A percentile compares a stretch with the other conserved stretches of the same genome.
Evolutionary conservation across 2,329 filamentous ascomycete species (phyloP).

Genomic region (Verticillium zaregamsianum): DNA sequence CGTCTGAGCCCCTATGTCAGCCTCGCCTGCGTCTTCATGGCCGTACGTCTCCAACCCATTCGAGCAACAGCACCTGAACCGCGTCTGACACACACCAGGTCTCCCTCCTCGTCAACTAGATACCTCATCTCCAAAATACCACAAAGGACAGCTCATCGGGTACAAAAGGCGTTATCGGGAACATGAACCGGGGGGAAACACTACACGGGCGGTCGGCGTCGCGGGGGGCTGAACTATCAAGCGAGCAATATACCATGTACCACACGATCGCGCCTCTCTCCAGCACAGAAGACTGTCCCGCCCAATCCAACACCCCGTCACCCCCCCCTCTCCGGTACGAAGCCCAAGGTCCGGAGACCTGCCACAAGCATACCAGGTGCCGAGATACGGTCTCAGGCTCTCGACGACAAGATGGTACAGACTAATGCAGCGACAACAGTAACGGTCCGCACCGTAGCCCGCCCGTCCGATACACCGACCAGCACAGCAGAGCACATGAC

Average conservation of each 20-base stretch:
- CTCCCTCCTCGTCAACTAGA: slow-evolving; percentile 5
- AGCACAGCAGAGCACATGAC: too few relatives aligned
- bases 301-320: background rate
- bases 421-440: too few relatives aligned
- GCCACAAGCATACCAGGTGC: too few relatives aligned
- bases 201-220: background rate
- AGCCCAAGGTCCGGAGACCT: too few relatives aligned
- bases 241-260: background rate
- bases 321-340: too few relatives aligned
- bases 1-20: slow-evolving; percentile 92
- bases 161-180: background rate
- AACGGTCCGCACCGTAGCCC: too few relatives aligned
- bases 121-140: background rate
- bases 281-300: too few relatives aligned
- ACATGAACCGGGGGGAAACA: background rate
- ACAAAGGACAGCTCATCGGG: background rate
- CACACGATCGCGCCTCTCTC: background rate
- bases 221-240: background rate
- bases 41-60: slow-evolving; percentile 53
- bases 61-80: background rate
- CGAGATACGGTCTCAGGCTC: too few relatives aligned
- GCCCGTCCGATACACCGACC: too few relatives aligned
- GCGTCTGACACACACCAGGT: slow-evolving; percentile 5
- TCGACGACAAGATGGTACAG: too few relatives aligned
- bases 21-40: slow-evolving; percentile 90